Evolutionary conservation across 352 stramenopile genomes (phyloP), one percentile per base, ranked within the genome.

Genomic region (Phytophthora pseudosyringae): DNA sequence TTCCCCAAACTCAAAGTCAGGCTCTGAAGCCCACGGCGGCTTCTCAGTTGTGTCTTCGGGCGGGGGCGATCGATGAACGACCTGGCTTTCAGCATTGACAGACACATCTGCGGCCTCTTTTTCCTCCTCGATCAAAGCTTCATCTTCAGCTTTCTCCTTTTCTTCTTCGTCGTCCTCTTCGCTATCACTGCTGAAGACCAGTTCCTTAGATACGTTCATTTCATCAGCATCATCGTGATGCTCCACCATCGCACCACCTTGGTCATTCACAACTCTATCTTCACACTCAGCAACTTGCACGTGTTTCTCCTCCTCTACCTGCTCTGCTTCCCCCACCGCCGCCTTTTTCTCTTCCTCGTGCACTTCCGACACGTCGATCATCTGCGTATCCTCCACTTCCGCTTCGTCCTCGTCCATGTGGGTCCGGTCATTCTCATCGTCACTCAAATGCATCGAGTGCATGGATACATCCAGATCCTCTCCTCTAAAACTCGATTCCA

Each of bases 371-470:
- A 64, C 36, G 47, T 74, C 46, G n/a, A 68, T 45, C 59, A 74
- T 71, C n/a, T 73, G 64, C 26, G 59, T 73, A 69, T 69, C 59
- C 62, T 78, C 66, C 9, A 48, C 54, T 13, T 56, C 54, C 8
- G 18, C 40, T 11, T 69, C 62, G 5, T 75, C 67, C 11, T 79
- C 71, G 1, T 77, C 56, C 48, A 46, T 38, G 3, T 10, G 31
- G n/a, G 46, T 51, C 35, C 38, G 13, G 26, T 82, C 67, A 16
- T 52, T 63, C 12, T 47, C 54, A 25, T 86, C 73, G 36, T 82
- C 81, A 32, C 79, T 84, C n/a, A 90, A 47, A 41, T 88, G 71
- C 71, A 90, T 80, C n/a, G 77, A 88, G 26, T 88, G 81, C 81
- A 90, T 92, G 2, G 83, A 90, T 5, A 80, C 75, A 52, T 92